Evolutionary conservation across 192 early-diverging fungal genomes (phyloP), one percentile per base, ranked within the genome.

Genomic region (Diversispora eburnea): DNA sequence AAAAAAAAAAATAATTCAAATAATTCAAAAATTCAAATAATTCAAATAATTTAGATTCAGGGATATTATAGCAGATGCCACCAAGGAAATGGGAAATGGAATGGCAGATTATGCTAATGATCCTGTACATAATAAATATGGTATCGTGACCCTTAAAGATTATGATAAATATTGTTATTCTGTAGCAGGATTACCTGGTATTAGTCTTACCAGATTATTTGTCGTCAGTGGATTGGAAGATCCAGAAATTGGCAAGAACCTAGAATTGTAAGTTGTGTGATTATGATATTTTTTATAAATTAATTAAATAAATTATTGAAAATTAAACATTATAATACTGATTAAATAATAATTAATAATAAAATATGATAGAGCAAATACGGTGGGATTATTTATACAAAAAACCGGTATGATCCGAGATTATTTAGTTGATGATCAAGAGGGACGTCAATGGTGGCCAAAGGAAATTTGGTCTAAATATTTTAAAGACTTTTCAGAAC

Each of bases 131-230:
- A 69, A 79, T 25, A 80, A 79, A 52, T 77, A 78, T 33, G 73
- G 74, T 9, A 86, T 93, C 15, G 78, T 81, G 6, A 94, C 92
- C 17, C 79, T 89, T 48, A 90, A 87, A 42, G 93, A 98, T 80
- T 99, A 94, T 85, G 90, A 99, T 80, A 87, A 94, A 62, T 99
- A 99, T 84, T 97, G 93, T 69, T 92, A 98, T 79, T 98, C 97
- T 78, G 97, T 97, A 12, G 97, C 98, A 17, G 97, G 98, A 39
- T 86, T 98, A 12, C 95, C 98, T 54, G 97, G 98, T 4, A 83
- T 93, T 73, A 96, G 98, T 20, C 79, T 99, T 60, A 96, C 92
- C 48, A 84, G 91, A 58, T 87, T 99, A 57, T 99, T 99, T 86
- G 84, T 85, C 22, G 92, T 87, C 13, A 92, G 91, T 33, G 91